Percentiles rank a stretch among this genome's conserved stretches.
Conservation (phyloP, 495 filamentous ascomycete species). For the Aspergillus nanangensis region DNA sequence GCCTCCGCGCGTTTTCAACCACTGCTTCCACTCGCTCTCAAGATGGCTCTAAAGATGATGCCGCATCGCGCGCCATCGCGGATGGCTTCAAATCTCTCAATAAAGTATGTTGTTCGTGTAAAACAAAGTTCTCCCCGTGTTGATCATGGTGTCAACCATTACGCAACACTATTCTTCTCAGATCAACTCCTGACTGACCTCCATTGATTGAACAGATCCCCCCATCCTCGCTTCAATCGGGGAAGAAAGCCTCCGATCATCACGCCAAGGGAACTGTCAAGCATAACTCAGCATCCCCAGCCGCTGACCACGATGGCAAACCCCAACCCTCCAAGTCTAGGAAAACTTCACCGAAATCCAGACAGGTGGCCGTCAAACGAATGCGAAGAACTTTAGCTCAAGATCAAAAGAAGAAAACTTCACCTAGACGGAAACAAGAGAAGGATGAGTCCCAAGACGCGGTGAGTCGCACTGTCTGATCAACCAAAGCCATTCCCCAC, state of each 20-base stretch:
- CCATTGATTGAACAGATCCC: not conserved
- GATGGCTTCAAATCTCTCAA: not conserved
- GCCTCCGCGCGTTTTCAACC: constrained; percentile 26
- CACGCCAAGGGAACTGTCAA: too few species aligned
- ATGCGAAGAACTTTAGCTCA: too few species aligned
- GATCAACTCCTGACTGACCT: not conserved
- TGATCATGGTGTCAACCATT: too few species aligned
- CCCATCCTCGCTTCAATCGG: not conserved
- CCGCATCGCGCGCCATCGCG: not conserved
- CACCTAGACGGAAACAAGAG: not conserved
- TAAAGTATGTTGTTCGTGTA: not conserved
- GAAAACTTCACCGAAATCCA: not conserved
- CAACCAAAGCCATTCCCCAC: too few species aligned
- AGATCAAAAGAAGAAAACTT: not conserved
- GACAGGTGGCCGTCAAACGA: not conserved
- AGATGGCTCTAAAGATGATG: not conserved
- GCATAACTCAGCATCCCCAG: too few species aligned
- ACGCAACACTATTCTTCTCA: too few species aligned
- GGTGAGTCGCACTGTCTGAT: not conserved
- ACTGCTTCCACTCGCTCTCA: constrained; percentile 12
- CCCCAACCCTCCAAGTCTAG: too few species aligned
- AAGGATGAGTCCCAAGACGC: not conserved
- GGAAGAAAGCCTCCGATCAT: too few species aligned
- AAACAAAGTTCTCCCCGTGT: too few species aligned
- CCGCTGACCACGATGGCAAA: too few species aligned